phyloP scores from a whole-genome alignment of 2,329 filamentous ascomycete genomes.

The Fusarium floridanum region DNA sequence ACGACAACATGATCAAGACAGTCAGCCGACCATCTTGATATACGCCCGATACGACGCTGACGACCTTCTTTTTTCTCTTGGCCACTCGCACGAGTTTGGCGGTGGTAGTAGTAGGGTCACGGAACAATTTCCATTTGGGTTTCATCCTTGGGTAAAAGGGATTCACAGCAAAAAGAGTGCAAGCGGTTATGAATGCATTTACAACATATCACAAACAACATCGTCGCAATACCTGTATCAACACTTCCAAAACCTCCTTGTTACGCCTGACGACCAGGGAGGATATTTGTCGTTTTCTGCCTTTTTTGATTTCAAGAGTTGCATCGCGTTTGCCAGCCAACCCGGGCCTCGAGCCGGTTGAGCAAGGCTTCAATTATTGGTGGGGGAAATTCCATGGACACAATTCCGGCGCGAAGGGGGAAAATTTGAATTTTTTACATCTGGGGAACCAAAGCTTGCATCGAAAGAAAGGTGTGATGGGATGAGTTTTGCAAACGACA shows the following conservation, averaged over 20 bases:
- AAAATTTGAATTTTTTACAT: slow-evolving; percentile 34
- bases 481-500: slow-evolving; percentile 44
- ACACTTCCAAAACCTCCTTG: slow-evolving; percentile 50
- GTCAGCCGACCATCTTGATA: slow-evolving; percentile 41
- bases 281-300: slow-evolving; percentile 41
- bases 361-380: slow-evolving; percentile 38
- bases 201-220: slow-evolving; percentile 39
- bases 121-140: slow-evolving; percentile 40
- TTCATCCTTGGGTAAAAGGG: slow-evolving; percentile 51
- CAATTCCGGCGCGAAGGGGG: slow-evolving; percentile 39
- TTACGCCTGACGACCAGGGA: slow-evolving; percentile 47
- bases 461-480: slow-evolving; percentile 29
- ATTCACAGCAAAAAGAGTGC: slow-evolving; percentile 54
- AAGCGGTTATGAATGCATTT: slow-evolving; percentile 58
- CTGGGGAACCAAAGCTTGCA: slow-evolving; percentile 31
- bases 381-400: slow-evolving; percentile 33
- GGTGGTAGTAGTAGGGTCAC: slow-evolving; percentile 50
- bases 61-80: slow-evolving; percentile 48
- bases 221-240: slow-evolving; percentile 61
- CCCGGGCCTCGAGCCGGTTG: slow-evolving; percentile 27
- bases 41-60: slow-evolving; percentile 52
- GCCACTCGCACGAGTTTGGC: slow-evolving; percentile 37
- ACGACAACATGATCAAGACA: slow-evolving; percentile 37
- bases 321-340: slow-evolving; percentile 37
- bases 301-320: slow-evolving; percentile 43